Evolutionary conservation across 192 early-diverging fungal species (phyloP), one percentile per base, ranked within the genome.

Genomic region (Linnemannia hyalina): DNA sequence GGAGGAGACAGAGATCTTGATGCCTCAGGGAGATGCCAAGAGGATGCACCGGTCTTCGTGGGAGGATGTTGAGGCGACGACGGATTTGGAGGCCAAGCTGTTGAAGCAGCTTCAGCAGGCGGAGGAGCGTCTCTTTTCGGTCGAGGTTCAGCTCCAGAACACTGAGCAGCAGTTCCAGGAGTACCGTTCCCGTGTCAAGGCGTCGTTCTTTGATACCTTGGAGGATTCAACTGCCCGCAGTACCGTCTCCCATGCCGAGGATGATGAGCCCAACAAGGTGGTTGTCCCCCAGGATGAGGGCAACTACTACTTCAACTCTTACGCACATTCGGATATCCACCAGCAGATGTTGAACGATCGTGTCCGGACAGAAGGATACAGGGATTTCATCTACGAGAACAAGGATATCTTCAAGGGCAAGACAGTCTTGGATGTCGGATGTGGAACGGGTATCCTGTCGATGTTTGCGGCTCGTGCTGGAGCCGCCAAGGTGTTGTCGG

Each of bases 391-490:
- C 80, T 95, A 97, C 81, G 94, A 99, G 83, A 99, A 99, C 94
- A 93, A 95, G 90, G 97, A 98, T 84, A 89, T 99, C 29, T 99
- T 99, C 92, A 94, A 97, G 88, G 97, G 94, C 89, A 99, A 99
- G 91, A 94, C 97, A 71, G 99, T 99, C 29, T 91, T 99, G 52
- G 99, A 99, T 87, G 97, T 99, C n/a, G 99, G 99, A 54, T 99
- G 99, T 87, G 99, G 99, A 80, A 99, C 99, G 35, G 97, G 99
- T 78, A 99, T 99, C 81, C 91, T 99, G 60, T 97, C 95, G 85
- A 99, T 99, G 98, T 99, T 99, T 92, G 99, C 99, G 23, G 97
- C 99, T n/a, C 97, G 96, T 88, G 96, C 98, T 68, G 99, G 99
- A 23, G 99, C 99, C 0, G 65, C 81, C 36, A 77, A 75, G 69